These are phyloP conservation scores for Globisporangium uncinulatum DNA, from an alignment of 352 stramenopile species.

Conservation along the genomic window DNA sequence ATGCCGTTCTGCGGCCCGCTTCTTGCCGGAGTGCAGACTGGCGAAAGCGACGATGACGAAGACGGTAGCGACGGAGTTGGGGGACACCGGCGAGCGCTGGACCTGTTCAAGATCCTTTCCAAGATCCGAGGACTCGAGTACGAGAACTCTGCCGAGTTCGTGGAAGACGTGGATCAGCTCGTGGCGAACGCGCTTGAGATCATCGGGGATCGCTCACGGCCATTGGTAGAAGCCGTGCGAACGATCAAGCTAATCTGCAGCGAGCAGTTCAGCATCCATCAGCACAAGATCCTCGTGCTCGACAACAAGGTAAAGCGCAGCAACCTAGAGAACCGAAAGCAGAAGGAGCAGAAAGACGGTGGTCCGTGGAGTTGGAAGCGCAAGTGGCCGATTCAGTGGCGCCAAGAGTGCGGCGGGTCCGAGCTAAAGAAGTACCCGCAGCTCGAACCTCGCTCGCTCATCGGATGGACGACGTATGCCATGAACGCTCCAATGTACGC, in stretches of 20 bases:
- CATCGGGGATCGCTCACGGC: constrained; percentile 48
- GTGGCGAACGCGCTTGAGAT: constrained; percentile 58
- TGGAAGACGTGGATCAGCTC: constrained; percentile 57
- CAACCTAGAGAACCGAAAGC: constrained; percentile 28
- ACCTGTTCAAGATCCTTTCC: constrained; percentile 71
- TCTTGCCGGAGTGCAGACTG: constrained; percentile 50
- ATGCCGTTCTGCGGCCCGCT: constrained; percentile 78
- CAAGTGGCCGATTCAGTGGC: constrained; percentile 66
- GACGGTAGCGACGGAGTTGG: constrained; percentile 2
- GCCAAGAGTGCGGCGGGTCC: constrained; percentile 68
- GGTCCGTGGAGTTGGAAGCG: constrained; percentile 25
- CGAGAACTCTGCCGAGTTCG: constrained; percentile 49
- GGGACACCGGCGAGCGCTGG: constrained; percentile 17
- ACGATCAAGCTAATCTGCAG: constrained; percentile 72
- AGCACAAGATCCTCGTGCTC: constrained; percentile 50
- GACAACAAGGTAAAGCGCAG: constrained; percentile 56
- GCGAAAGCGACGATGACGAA: constrained; percentile 13
- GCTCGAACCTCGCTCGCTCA: constrained; percentile 56
- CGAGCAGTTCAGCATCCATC: constrained; percentile 71
- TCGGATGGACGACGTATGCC: constrained; percentile 77
- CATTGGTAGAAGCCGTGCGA: constrained; percentile 59
- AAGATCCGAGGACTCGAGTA: constrained; percentile 75
- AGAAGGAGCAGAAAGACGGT: constrained; percentile 28
- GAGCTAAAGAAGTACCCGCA: constrained; percentile 57
- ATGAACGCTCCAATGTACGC: constrained; percentile 61